Evolutionary conservation across 208 protist genomes (phyloP).

Genomic region (Wallacemonas sp.): DNA sequence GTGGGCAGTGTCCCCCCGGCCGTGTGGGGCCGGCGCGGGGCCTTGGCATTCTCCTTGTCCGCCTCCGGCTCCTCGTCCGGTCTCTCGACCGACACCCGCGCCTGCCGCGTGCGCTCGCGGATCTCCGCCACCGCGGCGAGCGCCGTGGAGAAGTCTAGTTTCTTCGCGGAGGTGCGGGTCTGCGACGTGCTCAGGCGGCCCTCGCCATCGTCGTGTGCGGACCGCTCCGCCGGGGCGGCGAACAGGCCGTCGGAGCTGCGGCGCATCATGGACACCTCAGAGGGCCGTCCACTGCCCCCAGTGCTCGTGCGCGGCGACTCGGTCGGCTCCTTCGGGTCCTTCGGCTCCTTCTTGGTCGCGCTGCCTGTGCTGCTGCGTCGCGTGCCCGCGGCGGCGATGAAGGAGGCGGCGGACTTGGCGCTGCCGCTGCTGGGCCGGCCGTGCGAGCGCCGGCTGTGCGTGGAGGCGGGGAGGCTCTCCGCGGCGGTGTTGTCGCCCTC

Average conservation of each 20-base stretch:
- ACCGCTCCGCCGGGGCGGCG: background rate
- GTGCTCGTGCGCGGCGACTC: background rate
- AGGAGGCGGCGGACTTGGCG: background rate
- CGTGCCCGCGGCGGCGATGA: constrained; percentile 8
- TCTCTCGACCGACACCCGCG: constrained; percentile 9
- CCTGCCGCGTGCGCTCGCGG: constrained; percentile 32
- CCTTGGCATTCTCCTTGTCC: constrained; percentile 24
- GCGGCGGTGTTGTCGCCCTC: background rate
- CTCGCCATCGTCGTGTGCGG: background rate
- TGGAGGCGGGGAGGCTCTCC: background rate
- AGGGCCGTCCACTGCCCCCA: background rate
- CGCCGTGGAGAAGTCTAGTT: constrained; percentile 39
- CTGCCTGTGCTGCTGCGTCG: constrained; percentile 1
- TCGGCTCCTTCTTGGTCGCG: background rate
- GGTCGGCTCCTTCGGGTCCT: too few relatives aligned
- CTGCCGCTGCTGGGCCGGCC: background rate
- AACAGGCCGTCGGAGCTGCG: constrained; percentile 11
- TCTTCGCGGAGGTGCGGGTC: constrained; percentile 18
- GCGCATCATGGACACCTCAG: constrained; percentile 5
- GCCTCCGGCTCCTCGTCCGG: constrained; percentile 7
- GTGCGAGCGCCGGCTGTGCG: background rate
- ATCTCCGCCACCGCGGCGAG: constrained; percentile 44
- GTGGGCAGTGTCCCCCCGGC: background rate
- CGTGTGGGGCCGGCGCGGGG: background rate
- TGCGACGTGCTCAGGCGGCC: background rate